A percentile compares a stretch with the other conserved stretches of the same genome.
These are phyloP conservation scores for Otatea glauca DNA, from an alignment of 176 grass and related monocot species.

Conservation along the genomic window DNA sequence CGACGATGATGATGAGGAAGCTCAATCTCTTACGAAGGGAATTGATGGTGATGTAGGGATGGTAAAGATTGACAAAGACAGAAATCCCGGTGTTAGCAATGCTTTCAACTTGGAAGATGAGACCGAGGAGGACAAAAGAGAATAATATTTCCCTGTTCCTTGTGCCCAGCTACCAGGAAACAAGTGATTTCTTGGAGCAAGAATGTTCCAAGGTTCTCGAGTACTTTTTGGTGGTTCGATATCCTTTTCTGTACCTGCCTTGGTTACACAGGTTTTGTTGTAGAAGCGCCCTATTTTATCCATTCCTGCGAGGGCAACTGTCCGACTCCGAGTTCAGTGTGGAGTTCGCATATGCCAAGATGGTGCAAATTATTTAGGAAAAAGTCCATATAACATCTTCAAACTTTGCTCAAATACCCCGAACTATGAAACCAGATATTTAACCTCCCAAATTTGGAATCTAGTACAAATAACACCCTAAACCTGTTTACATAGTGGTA, in stretches of 20 bases:
- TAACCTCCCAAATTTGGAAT: too few species aligned
- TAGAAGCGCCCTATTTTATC: slow-evolving; percentile 22
- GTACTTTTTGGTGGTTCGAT: slow-evolving; percentile 30
- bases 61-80: slow-evolving; percentile 78
- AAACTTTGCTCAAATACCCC: too few species aligned
- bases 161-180: neutral
- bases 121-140: slow-evolving; percentile 87
- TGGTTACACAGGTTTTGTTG: slow-evolving; percentile 39
- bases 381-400: too few species aligned
- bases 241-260: slow-evolving; percentile 15
- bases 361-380: slow-evolving; percentile 25
- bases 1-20: slow-evolving; percentile 81
- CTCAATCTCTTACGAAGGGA: slow-evolving; percentile 84
- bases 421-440: too few species aligned
- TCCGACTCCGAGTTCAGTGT: neutral
- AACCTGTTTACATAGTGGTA: too few species aligned
- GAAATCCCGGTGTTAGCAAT: slow-evolving; percentile 52
- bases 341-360: slow-evolving; percentile 44
- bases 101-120: slow-evolving; percentile 69
- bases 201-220: slow-evolving; percentile 24
- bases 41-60: slow-evolving; percentile 84
- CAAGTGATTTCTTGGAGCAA: slow-evolving; percentile 38
- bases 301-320: too few species aligned
- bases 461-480: too few species aligned
- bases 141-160: slow-evolving; percentile 50